These are phyloP conservation scores for Bonia amplexicaulis DNA, from an alignment of 176 grass and related monocot species.

Conservation along the genomic window DNA sequence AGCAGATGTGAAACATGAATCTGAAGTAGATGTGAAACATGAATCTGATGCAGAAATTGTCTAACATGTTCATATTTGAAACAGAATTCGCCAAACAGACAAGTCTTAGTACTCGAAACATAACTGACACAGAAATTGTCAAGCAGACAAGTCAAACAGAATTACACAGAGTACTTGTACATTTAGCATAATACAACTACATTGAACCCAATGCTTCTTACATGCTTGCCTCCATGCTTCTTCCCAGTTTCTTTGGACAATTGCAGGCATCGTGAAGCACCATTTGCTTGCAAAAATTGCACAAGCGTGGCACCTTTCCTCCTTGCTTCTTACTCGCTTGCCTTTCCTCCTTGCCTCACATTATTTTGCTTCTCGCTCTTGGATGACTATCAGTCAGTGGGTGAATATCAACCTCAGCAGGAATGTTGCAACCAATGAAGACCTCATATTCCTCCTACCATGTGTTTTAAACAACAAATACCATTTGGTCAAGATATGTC, in stretches of 20 bases:
- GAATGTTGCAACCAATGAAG: not conserved
- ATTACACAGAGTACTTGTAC: no score
- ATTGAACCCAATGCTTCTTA: no score
- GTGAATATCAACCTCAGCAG: not conserved
- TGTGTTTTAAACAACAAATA: not conserved
- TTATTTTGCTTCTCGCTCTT: not conserved
- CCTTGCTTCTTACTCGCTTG: not conserved
- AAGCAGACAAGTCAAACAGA: no score
- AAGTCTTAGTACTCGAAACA: no score
- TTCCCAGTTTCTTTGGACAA: not conserved
- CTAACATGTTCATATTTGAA: no score
- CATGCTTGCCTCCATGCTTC: not conserved
- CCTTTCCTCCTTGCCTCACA: not conserved
- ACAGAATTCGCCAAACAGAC: no score
- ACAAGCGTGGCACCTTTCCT: not conserved
- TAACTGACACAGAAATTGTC: no score
- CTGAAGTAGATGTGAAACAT: no score
- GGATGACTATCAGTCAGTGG: not conserved
- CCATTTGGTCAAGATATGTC: not conserved
- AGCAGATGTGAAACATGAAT: no score
- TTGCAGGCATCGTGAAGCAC: not conserved
- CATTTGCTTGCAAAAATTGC: not conserved
- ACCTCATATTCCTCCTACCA: not conserved
- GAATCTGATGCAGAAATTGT: no score
- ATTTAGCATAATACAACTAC: no score